A percentile compares a stretch with the other conserved stretches of the same genome.
phyloP scores from a whole-genome alignment of 768 basidiomycete genomes.

The Pluteus cervinus region DNA sequence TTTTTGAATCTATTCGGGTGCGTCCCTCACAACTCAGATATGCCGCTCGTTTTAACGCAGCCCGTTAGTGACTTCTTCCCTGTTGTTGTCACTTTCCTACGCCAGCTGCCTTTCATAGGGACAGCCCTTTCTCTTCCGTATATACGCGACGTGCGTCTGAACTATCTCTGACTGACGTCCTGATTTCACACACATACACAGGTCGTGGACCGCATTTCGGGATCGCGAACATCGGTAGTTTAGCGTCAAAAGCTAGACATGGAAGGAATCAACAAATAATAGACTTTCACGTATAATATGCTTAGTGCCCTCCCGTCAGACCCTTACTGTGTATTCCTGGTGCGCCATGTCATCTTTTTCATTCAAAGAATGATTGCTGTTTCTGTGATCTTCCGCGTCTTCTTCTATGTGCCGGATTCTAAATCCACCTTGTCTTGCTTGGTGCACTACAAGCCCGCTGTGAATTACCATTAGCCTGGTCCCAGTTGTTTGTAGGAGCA shows the following conservation, averaged over 20 bases:
- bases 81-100: constrained; percentile 92
- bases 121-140: constrained; percentile 83
- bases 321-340: too few species aligned
- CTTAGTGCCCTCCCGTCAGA: too few species aligned
- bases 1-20: constrained; percentile 98
- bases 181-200: too few species aligned
- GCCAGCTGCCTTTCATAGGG: constrained; percentile 91
- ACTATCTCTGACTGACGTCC: background rate
- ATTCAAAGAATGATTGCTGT: constrained; percentile 5
- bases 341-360: background rate
- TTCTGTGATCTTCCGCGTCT: constrained; percentile 10
- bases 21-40: constrained; percentile 11
- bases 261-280: background rate
- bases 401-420: constrained; percentile 38
- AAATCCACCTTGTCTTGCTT: constrained; percentile 43
- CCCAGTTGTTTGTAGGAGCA: too few species aligned
- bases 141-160: constrained; percentile 64
- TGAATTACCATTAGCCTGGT: too few species aligned
- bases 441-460: constrained; percentile 50
- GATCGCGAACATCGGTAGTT: constrained; percentile 72
- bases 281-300: background rate
- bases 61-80: constrained; percentile 93
- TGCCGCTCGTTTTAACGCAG: constrained; percentile 4
- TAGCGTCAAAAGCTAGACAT: constrained; percentile 25
- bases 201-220: constrained; percentile 76